These are phyloP conservation scores for Corchorus olitorius DNA, from an alignment of 345 rosid species.

Conservation along the genomic window DNA sequence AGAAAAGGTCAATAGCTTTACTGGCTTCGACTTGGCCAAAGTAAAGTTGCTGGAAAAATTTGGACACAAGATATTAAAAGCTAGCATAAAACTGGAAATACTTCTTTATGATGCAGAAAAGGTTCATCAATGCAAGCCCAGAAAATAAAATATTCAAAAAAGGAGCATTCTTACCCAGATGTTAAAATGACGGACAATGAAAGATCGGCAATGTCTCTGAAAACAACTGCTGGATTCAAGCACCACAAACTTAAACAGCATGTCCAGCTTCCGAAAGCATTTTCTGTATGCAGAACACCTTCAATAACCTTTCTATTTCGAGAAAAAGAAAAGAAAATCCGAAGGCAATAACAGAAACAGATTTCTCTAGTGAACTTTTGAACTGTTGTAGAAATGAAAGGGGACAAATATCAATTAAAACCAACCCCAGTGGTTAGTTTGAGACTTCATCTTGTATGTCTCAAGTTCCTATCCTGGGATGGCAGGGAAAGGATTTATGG, in stretches of 20 bases:
- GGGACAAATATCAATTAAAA: background rate
- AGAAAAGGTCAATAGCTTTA: background rate
- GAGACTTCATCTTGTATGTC: too few species aligned
- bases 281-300: conserved; percentile 48
- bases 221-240: conserved; percentile 94
- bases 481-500: too few species aligned
- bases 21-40: background rate
- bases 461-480: too few species aligned
- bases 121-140: background rate
- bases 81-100: background rate
- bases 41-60: background rate
- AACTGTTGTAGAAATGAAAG: conserved; percentile 5
- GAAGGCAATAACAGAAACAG: background rate
- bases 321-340: background rate
- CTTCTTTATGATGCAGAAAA: conserved; percentile 13
- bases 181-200: conserved; percentile 90
- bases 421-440: background rate
- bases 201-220: conserved; percentile 80
- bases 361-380: background rate
- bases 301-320: background rate
- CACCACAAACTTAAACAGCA: conserved; percentile 89
- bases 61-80: background rate
- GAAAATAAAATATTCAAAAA: conserved; percentile 4
- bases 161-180: conserved; percentile 71
- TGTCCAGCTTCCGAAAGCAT: conserved; percentile 54